Conservation (phyloP, 2,329 filamentous ascomycete genomes). For the Clonostachys byssicola region DNA sequence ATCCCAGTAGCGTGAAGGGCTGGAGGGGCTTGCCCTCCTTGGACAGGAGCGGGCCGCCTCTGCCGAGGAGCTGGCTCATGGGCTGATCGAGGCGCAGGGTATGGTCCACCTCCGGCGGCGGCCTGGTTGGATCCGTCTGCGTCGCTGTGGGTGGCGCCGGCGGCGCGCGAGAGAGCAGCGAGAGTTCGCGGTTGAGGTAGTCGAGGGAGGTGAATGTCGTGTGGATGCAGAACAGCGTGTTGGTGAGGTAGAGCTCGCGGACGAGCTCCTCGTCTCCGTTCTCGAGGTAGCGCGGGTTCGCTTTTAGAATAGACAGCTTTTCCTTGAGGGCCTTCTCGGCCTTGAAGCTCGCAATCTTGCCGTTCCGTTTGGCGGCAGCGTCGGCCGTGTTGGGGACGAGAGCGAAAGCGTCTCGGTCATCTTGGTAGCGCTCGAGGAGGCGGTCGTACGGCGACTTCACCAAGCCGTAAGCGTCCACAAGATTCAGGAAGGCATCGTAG, state of each 20-base stretch:
- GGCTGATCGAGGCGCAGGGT: conserved; percentile 71
- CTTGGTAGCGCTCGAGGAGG: conserved; percentile 68
- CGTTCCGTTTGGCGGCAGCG: conserved; percentile 67
- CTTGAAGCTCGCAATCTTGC: conserved; percentile 82
- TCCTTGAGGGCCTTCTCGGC: conserved; percentile 82
- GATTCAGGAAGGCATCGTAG: conserved; percentile 75
- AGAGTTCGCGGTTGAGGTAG: conserved; percentile 76
- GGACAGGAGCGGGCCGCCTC: conserved; percentile 70
- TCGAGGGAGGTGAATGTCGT: conserved; percentile 86
- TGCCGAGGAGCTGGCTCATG: conserved; percentile 43
- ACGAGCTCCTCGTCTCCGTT: conserved; percentile 80
- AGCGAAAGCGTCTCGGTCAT: conserved; percentile 69
- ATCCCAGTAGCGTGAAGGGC: conserved; percentile 80
- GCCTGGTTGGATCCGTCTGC: conserved; percentile 29
- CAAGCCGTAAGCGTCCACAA: conserved; percentile 75
- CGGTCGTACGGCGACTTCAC: conserved; percentile 59
- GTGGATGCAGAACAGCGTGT: conserved; percentile 70
- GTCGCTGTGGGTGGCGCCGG: conserved; percentile 24
- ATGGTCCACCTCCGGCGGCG: conserved; percentile 34
- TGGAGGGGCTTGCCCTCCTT: conserved; percentile 79
- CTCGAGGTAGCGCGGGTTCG: conserved; percentile 46
- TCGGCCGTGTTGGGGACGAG: conserved; percentile 55
- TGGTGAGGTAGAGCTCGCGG: conserved; percentile 72
- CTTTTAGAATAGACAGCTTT: conserved; percentile 61
- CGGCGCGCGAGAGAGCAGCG: conserved; percentile 75